These are phyloP conservation scores for Antitrichia curtipendula DNA, from an alignment of 225 moss, liverwort and hornwort genomes.

Conservation along the genomic window DNA sequence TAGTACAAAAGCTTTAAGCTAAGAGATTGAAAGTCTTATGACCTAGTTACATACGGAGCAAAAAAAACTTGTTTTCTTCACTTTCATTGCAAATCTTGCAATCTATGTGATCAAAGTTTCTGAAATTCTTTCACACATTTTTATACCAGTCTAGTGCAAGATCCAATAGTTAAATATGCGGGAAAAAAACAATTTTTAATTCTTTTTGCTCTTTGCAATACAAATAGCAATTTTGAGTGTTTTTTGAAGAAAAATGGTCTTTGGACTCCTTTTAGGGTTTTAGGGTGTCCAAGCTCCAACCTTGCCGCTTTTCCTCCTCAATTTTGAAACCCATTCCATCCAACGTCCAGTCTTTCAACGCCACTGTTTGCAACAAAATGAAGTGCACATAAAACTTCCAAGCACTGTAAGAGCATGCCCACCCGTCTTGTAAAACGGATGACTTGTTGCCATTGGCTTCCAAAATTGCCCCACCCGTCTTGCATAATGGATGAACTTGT, in stretches of 20 bases:
- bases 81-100: neutral
- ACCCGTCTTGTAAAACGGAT: too few species aligned
- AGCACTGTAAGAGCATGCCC: too few species aligned
- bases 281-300: neutral
- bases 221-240: neutral
- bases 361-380: neutral
- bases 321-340: neutral
- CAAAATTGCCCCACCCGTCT: too few species aligned
- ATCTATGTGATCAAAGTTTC: neutral
- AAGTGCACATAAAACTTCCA: neutral
- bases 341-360: neutral
- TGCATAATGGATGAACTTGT: too few species aligned
- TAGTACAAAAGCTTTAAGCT: neutral
- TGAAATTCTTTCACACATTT: neutral
- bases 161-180: accelerated
- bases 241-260: neutral
- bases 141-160: neutral
- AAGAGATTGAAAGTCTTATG: neutral
- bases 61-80: neutral
- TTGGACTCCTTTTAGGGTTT: neutral
- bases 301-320: neutral
- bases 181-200: neutral
- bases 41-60: neutral
- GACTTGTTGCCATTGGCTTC: too few species aligned
- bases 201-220: neutral